phyloP scores from a whole-genome alignment of 2,329 filamentous ascomycete genomes.

The Fusarium odoratissimum region DNA sequence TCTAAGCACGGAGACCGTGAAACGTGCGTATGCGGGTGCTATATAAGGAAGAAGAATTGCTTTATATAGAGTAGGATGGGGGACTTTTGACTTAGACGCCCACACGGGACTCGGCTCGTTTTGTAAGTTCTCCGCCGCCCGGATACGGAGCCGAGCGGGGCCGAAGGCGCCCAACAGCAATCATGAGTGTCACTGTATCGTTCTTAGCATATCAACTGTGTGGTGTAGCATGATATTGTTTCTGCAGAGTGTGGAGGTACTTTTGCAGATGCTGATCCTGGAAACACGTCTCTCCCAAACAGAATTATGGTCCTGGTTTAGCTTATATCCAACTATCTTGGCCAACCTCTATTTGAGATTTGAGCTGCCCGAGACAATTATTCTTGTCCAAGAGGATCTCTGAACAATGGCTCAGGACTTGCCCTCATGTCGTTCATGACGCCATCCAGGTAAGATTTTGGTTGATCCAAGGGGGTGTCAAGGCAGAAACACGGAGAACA shows the following conservation, averaged over 20 bases:
- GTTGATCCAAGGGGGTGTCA: background rate
- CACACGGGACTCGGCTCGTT: conserved; percentile 23
- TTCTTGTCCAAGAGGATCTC: background rate
- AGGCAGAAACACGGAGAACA: background rate
- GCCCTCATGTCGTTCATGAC: background rate
- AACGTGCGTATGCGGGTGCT: background rate
- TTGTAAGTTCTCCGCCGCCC: conserved; percentile 35
- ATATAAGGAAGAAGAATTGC: background rate
- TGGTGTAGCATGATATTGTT: background rate
- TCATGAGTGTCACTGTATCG: background rate
- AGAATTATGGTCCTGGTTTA: background rate
- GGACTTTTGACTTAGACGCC: conserved; percentile 2
- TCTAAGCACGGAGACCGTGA: background rate
- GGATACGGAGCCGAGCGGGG: conserved; percentile 28
- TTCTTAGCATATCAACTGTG: background rate
- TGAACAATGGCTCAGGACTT: background rate
- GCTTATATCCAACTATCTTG: background rate
- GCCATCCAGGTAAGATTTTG: background rate
- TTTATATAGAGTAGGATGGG: conserved; percentile 14
- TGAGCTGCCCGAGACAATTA: background rate
- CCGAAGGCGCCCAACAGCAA: conserved; percentile 2
- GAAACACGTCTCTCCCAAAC: background rate
- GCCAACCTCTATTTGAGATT: background rate
- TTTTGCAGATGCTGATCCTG: background rate
- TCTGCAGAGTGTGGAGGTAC: background rate